phyloP scores from a whole-genome alignment of 2,329 filamentous ascomycete genomes.

The Exophiala alcalophila region DNA sequence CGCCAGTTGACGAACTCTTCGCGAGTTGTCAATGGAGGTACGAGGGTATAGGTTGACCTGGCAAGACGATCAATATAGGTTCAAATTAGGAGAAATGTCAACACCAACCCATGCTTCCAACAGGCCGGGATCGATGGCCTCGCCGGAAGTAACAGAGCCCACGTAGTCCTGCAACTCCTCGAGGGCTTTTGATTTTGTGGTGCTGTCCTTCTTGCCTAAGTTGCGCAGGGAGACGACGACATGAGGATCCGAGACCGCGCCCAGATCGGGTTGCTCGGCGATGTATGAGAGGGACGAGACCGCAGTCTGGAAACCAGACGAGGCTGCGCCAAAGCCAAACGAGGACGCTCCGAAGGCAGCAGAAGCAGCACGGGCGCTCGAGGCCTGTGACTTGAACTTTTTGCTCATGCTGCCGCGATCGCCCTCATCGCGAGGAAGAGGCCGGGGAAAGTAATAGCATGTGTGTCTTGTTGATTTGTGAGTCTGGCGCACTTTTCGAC shows the following conservation, averaged over 20 bases:
- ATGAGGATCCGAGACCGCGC: conserved; percentile 72
- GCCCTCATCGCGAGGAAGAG: too few species aligned
- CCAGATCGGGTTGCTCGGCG: conserved; percentile 77
- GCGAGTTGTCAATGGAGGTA: conserved; percentile 82
- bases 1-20: conserved; percentile 81
- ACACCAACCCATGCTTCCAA: conserved; percentile 79
- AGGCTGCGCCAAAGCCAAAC: conserved; percentile 45
- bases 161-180: conserved; percentile 74
- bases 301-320: conserved; percentile 37
- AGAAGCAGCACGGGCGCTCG: conserved; percentile 58
- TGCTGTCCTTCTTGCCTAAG: conserved; percentile 85
- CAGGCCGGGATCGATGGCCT: conserved; percentile 65
- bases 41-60: conserved; percentile 84
- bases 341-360: conserved; percentile 41
- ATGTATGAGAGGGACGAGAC: conserved; percentile 74
- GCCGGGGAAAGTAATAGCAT: too few species aligned
- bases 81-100: conserved; percentile 14
- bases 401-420: conserved; percentile 52
- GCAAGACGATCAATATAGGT: conserved; percentile 16
- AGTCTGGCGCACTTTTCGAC: too few species aligned
- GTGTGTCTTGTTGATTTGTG: too few species aligned
- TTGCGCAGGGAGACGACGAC: conserved; percentile 91
- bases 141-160: conserved; percentile 37
- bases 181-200: conserved; percentile 83
- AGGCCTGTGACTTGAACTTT: conserved; percentile 62